Evolutionary conservation across 2,329 filamentous ascomycete species (phyloP), one percentile per base, ranked within the genome.

Genomic region (Myriosclerotinia curreyana): DNA sequence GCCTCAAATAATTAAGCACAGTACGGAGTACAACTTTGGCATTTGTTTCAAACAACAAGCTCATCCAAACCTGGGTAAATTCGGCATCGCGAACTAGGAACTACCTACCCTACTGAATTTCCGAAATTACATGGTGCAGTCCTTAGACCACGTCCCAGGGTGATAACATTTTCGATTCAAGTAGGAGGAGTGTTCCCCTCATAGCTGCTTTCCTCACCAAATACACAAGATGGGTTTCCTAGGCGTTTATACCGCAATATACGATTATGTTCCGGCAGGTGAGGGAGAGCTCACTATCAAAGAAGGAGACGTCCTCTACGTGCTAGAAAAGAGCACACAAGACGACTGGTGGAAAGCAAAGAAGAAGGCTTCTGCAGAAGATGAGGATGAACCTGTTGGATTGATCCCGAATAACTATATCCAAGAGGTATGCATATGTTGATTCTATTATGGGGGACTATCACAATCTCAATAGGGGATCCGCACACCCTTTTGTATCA

Each of bases 321-420:
- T 97, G 65, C 77, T 91, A 65, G 87, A 91, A 72, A 90, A 89
- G 79, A 86, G 81, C 66, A 71, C 72, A n/a, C 80, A 86, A 20
- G 88, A 90, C 76, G 86, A 92, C 75, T 98, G 95, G 95, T 98
- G 95, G 95, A 75, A 60, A 73, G 76, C 66, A 68, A 77, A 65
- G 74, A 76, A 68, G 74, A 76, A 77, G 65, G 79, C 78, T 14
- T 73, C 72, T 2, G 76, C 76, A 6, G 75, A 77, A 5, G 75
- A 75, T 56, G 70, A 75, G 46, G 73, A 74, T 60, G 72, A 77
- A 14, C 75, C 72, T 12, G 76, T 74, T 8, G 74, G 76, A 22
- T 74, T 79, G 48, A 88, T 99, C 66, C 95, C 95, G 17, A 93
- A 90, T 75, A 99, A 97, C 76, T 99, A 99, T 76, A 83, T 99